A percentile compares a stretch with the other conserved stretches of the same genome.
Conservation (phyloP, 345 rosid genomes). For the Acer yangbiense region DNA sequence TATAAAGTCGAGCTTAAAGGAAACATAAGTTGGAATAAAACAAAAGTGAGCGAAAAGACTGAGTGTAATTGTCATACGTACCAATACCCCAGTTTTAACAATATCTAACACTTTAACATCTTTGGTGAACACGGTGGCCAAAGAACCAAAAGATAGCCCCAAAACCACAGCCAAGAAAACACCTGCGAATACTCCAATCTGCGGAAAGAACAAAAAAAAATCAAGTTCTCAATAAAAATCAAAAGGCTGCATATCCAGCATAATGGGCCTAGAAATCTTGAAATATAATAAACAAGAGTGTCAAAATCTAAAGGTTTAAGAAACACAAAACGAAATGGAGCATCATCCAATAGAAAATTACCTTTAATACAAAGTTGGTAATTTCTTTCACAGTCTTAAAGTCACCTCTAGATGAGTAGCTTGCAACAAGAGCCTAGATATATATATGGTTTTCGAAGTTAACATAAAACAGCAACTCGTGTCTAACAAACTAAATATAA, state of each 20-base stretch:
- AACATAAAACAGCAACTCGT: background rate
- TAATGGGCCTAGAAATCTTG: background rate
- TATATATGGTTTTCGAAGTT: constrained; percentile 18
- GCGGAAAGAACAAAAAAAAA: constrained; percentile 21
- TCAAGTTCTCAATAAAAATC: constrained; percentile 15
- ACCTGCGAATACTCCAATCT: constrained; percentile 81
- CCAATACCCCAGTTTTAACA: constrained; percentile 77
- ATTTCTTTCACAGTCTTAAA: constrained; percentile 65
- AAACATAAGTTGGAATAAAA: background rate
- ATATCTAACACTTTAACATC: constrained; percentile 72
- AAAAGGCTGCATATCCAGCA: background rate
- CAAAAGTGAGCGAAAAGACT: background rate
- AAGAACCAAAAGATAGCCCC: constrained; percentile 64
- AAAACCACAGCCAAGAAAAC: constrained; percentile 66
- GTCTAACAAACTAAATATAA: background rate
- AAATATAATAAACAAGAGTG: background rate
- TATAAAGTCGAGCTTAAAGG: background rate
- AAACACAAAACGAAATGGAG: background rate
- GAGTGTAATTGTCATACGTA: constrained; percentile 28
- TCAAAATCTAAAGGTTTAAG: background rate
- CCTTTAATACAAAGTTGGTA: constrained; percentile 76
- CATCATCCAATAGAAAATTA: constrained; percentile 27
- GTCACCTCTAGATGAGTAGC: constrained; percentile 72
- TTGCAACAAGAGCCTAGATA: constrained; percentile 78
- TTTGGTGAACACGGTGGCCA: constrained; percentile 76